Percentiles rank a stretch among this genome's conserved stretches.
These are phyloP conservation scores for Malassezia caprae DNA, from an alignment of 1,284 basidiomycete species.

Conservation along the genomic window DNA sequence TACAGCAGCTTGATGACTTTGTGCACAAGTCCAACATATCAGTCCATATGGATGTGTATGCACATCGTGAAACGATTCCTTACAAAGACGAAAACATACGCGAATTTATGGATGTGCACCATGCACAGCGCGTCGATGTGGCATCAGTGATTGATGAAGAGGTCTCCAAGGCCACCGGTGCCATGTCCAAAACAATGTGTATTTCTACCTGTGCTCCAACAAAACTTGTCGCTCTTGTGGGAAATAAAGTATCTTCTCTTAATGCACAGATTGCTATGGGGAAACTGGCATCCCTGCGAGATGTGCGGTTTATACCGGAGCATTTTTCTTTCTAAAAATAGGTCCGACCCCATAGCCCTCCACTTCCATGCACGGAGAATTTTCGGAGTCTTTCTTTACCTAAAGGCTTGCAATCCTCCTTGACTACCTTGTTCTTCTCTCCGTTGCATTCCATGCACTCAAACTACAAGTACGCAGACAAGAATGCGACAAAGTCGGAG, in stretches of 20 bases:
- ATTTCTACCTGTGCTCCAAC: not conserved
- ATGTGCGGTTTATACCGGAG: not conserved
- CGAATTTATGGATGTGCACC: not conserved
- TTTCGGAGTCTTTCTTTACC: not conserved
- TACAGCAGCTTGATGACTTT: not conserved
- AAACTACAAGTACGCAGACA: not conserved
- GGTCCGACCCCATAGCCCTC: not conserved
- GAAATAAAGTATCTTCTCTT: not conserved
- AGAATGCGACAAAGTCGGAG: not conserved
- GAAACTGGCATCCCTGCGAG: not conserved
- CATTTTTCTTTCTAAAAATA: not conserved
- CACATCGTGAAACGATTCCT: not conserved
- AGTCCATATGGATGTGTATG: not conserved
- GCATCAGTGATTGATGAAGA: not conserved
- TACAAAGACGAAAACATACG: not conserved
- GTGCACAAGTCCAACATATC: not conserved
- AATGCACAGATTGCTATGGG: constrained; percentile 1
- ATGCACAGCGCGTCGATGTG: not conserved
- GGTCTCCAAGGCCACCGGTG: not conserved
- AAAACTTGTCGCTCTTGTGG: not conserved
- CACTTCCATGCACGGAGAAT: not conserved
- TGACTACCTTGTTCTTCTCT: not conserved
- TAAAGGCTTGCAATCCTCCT: not conserved
- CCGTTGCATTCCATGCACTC: not conserved
- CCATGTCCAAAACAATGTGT: not conserved